A percentile compares a stretch with the other conserved stretches of the same genome.
Evolutionary conservation across 73 alveolate genomes (phyloP).

Genomic region (Paramecium sexaurelia): DNA sequence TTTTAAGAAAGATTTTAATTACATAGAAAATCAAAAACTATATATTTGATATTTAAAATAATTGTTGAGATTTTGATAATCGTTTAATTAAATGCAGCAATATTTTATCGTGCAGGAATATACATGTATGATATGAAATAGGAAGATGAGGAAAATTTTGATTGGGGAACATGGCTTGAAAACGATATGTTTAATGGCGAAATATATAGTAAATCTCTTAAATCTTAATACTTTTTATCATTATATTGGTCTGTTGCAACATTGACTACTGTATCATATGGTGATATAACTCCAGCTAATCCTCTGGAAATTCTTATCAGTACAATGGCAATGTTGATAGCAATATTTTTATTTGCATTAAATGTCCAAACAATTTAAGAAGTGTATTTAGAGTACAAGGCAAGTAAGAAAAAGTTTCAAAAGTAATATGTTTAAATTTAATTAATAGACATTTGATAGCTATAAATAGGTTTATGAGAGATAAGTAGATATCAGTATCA

Average conservation of each 20-base stretch:
- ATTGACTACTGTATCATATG: constrained; percentile 42
- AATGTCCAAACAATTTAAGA: constrained; percentile 33
- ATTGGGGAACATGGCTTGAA: constrained; percentile 43
- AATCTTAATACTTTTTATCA: background rate
- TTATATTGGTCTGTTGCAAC: constrained; percentile 47
- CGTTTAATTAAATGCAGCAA: constrained; percentile 20
- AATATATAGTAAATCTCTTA: background rate
- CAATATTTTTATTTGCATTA: constrained; percentile 34
- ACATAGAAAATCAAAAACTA: constrained; percentile 45
- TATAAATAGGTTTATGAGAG: constrained; percentile 49
- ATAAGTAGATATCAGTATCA: background rate
- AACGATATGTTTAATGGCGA: background rate
- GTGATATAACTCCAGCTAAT: constrained; percentile 38
- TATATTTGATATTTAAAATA: constrained; percentile 22
- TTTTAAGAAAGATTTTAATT: background rate
- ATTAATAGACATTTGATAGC: constrained; percentile 20
- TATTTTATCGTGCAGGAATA: constrained; percentile 28
- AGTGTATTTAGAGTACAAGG: constrained; percentile 25
- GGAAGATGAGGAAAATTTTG: background rate
- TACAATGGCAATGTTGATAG: background rate
- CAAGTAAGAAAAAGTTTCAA: constrained; percentile 17
- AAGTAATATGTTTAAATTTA: background rate
- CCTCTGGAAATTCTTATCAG: background rate
- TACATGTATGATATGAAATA: background rate
- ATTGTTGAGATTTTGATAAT: constrained; percentile 6